phyloP scores from a whole-genome alignment of 1,284 basidiomycete species.

The Ganoderma meredithae region DNA sequence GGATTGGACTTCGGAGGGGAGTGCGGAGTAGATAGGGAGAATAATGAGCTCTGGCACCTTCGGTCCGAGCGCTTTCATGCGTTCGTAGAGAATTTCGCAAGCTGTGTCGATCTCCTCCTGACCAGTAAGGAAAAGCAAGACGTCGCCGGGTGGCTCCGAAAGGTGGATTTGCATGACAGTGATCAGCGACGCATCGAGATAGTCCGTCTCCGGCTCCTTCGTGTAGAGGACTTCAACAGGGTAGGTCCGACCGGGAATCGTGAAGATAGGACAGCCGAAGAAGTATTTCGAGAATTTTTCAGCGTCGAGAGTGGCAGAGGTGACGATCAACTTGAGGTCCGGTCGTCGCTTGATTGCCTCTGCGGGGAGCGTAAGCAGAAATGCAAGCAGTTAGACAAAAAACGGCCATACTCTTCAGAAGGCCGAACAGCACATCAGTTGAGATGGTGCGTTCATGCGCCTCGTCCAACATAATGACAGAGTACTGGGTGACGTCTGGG shows the following conservation, averaged over 20 bases:
- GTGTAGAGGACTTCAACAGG: constrained; percentile 98
- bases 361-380: constrained; percentile 46
- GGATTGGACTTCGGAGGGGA: constrained; percentile 98
- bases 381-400: background rate
- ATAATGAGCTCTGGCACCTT: constrained; percentile 98
- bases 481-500: constrained; percentile 91
- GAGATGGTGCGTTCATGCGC: constrained; percentile 98
- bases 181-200: constrained; percentile 97
- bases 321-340: constrained; percentile 97
- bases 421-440: constrained; percentile 96
- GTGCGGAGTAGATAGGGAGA: constrained; percentile 96
- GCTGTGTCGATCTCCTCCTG: constrained; percentile 99
- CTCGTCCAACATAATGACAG: constrained; percentile 98
- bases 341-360: constrained; percentile 94
- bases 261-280: constrained; percentile 98
- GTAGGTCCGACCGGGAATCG: constrained; percentile 99
- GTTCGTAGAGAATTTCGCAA: constrained; percentile 96
- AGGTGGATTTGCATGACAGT: constrained; percentile 99
- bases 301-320: constrained; percentile 98
- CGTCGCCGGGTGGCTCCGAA: constrained; percentile 96
- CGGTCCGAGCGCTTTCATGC: constrained; percentile 97
- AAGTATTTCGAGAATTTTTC: constrained; percentile 99
- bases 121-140: constrained; percentile 97
- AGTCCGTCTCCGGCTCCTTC: constrained; percentile 98
- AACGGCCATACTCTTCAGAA: constrained; percentile 87